Percentiles rank a stretch among this genome's conserved stretches.
Evolutionary conservation across 345 rosid species (phyloP).

Genomic region (Linum tenue): DNA sequence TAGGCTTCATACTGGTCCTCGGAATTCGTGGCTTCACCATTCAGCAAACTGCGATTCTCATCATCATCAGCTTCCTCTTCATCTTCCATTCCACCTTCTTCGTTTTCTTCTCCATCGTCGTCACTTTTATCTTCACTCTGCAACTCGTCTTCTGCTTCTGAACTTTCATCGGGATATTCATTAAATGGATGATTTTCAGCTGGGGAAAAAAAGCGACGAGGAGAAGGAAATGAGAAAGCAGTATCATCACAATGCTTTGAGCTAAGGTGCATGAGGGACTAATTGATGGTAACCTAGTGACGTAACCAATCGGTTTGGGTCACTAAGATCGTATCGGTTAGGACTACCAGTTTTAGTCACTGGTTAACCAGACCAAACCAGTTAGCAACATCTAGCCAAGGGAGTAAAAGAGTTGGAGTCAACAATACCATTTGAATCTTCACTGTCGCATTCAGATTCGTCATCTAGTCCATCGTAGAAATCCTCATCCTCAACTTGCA

Average conservation of each 20-base stretch:
- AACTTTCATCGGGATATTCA: constrained; percentile 69
- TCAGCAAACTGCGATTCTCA: constrained; percentile 4
- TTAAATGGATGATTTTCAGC: constrained; percentile 70
- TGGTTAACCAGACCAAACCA: no score
- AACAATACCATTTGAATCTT: constrained; percentile 79
- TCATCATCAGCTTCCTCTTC: constrained; percentile 14
- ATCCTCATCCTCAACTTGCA: constrained; percentile 73
- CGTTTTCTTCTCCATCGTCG: constrained; percentile 24
- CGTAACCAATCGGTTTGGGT: no score
- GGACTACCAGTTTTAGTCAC: no score
- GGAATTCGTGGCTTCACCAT: not conserved
- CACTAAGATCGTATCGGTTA: no score
- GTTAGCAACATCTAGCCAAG: no score
- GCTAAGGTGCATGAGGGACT: not conserved
- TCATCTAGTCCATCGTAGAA: constrained; percentile 62
- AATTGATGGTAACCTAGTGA: no score
- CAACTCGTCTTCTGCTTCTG: constrained; percentile 28
- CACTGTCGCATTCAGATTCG: constrained; percentile 57
- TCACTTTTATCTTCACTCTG: not conserved
- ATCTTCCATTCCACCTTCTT: constrained; percentile 12
- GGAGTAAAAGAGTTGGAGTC: not conserved
- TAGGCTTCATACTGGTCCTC: not conserved
- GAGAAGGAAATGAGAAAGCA: not conserved
- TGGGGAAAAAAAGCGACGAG: constrained; percentile 19
- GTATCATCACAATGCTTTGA: not conserved